Evolutionary conservation across 768 basidiomycete species (phyloP).

Genomic region (Mycena pura): DNA sequence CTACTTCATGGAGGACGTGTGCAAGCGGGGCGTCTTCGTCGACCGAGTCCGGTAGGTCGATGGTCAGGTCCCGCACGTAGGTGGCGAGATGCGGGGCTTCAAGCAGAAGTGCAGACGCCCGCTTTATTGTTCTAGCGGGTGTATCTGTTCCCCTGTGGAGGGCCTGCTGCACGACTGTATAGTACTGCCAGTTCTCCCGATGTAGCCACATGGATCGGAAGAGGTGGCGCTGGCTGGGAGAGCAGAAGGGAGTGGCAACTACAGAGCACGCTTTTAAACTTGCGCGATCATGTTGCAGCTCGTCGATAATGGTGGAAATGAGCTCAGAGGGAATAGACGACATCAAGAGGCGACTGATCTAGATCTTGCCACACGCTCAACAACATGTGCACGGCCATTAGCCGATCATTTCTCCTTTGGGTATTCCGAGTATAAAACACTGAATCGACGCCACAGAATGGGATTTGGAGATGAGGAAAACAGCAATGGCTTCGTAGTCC

Average conservation of each 20-base stretch:
- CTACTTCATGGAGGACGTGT: not conserved
- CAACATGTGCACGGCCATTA: too few species aligned
- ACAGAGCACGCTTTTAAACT: constrained; percentile 6
- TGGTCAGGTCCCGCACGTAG: not conserved
- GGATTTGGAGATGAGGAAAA: too few species aligned
- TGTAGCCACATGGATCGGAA: constrained; percentile 9
- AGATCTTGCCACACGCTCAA: too few species aligned
- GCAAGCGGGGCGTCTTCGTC: not conserved
- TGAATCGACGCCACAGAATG: too few species aligned
- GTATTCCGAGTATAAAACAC: too few species aligned
- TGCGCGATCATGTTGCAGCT: not conserved
- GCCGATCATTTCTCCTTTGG: too few species aligned
- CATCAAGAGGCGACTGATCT: too few species aligned
- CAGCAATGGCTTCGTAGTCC: too few species aligned
- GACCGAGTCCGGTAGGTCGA: constrained; percentile 1
- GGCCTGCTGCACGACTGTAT: not conserved
- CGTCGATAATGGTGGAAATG: constrained; percentile 10
- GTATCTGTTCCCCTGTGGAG: not conserved
- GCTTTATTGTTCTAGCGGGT: not conserved
- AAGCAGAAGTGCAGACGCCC: not conserved
- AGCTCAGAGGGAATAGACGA: constrained; percentile 9
- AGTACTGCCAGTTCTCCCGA: not conserved
- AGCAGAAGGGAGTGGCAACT: not conserved
- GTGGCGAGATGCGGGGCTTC: constrained; percentile 2
- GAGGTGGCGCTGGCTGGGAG: constrained; percentile 4